Conservation (phyloP, 805 yeast species). For the Pichia ethanolica region DNA sequence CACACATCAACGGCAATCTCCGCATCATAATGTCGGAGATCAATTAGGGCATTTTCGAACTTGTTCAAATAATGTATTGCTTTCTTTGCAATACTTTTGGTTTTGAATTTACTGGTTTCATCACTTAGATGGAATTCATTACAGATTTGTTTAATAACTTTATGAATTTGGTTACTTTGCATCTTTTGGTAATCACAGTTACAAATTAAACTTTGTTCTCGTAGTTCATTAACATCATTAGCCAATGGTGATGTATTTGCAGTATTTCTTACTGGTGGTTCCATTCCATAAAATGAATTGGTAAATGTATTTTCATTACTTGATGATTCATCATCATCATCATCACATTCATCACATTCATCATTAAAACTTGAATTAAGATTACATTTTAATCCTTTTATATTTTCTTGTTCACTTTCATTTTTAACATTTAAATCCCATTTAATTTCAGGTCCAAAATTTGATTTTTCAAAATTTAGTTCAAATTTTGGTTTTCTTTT, state of each 20-base stretch:
- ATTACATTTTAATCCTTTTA: neutral
- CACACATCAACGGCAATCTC: neutral
- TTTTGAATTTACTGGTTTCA: neutral
- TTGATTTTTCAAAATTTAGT: slow-evolving; percentile 19
- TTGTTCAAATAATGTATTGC: neutral
- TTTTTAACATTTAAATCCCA: slow-evolving; percentile 18
- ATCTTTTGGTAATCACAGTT: no score
- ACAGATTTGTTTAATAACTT: neutral
- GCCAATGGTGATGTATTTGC: slow-evolving; percentile 7
- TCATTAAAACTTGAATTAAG: no score
- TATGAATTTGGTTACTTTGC: neutral
- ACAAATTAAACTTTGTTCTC: neutral
- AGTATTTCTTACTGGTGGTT: neutral
- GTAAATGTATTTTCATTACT: neutral
- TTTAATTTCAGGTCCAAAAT: slow-evolving; percentile 20
- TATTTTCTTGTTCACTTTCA: neutral
- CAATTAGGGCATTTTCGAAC: neutral
- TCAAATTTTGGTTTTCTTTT: slow-evolving; percentile 34
- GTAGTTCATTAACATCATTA: neutral
- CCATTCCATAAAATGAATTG: neutral
- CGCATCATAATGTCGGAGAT: neutral
- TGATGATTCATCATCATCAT: neutral
- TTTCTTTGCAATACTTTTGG: neutral
- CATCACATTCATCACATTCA: neutral
- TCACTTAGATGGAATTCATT: neutral